phyloP scores from a whole-genome alignment of 108 stramenopile species.

The Cyclotella choctawhatcheeana region DNA sequence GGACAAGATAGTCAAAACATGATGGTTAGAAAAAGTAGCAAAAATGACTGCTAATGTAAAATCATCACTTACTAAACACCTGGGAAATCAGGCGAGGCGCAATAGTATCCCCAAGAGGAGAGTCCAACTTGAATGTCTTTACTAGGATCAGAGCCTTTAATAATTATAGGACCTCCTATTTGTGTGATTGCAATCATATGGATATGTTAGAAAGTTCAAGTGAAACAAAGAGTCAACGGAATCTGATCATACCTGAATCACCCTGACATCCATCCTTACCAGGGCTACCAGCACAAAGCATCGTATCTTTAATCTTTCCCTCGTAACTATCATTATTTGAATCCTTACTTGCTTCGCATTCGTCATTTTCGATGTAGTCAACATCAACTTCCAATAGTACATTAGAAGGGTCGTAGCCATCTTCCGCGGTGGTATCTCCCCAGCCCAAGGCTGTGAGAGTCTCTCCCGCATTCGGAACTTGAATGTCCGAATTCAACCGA shows the following conservation, averaged over 20 bases:
- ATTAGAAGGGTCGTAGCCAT: conserved; percentile 1
- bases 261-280: conserved; percentile 16
- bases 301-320: not conserved
- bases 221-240: not conserved
- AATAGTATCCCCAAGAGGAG: conserved; percentile 7
- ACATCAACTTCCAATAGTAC: conserved; percentile 1
- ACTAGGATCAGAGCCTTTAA: not conserved
- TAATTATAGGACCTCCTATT: conserved; percentile 10
- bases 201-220: not conserved
- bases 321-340: conserved; percentile 1
- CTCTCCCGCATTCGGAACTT: not conserved
- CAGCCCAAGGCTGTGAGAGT: conserved; percentile 4
- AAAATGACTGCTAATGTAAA: not conserved
- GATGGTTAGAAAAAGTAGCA: too few relatives aligned
- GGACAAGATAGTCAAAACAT: too few relatives aligned
- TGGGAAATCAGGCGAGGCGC: conserved; percentile 11
- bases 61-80: not conserved
- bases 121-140: not conserved
- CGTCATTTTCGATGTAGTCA: conserved; percentile 9
- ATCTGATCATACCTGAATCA: not conserved
- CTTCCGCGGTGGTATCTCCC: conserved; percentile 2
- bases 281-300: conserved; percentile 5
- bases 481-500: not conserved
- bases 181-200: too few relatives aligned
- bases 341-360: conserved; percentile 8